phyloP scores from a whole-genome alignment of 2,329 filamentous ascomycete genomes.

The Gaeumannomyces tritici region DNA sequence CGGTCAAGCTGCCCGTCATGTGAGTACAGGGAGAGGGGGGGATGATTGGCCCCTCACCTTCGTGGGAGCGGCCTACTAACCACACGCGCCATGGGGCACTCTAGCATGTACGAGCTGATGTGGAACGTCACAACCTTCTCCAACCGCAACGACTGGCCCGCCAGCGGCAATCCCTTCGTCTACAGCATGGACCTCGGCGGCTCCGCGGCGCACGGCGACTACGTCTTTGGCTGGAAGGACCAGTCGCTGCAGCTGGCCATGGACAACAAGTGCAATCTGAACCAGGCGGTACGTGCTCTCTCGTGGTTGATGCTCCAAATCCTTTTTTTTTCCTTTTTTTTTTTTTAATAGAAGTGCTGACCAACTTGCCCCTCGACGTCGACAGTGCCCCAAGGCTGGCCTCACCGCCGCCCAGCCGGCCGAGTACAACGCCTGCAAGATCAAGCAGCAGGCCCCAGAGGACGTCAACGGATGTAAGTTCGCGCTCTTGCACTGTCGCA shows the following conservation, averaged over 20 bases:
- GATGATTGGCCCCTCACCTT: too few relatives aligned
- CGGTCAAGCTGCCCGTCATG: slow-evolving; percentile 35
- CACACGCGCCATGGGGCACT: too few relatives aligned
- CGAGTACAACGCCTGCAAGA: slow-evolving; percentile 34
- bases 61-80: too few relatives aligned
- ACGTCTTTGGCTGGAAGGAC: slow-evolving; percentile 41
- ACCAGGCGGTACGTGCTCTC: slow-evolving; percentile 16
- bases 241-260: slow-evolving; percentile 37
- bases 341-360: too few relatives aligned
- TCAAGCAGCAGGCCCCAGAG: slow-evolving; percentile 36
- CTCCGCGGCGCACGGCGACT: slow-evolving; percentile 39
- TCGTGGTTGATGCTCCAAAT: too few relatives aligned
- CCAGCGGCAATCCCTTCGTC: slow-evolving; percentile 31
- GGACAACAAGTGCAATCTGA: slow-evolving; percentile 36
- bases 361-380: too few relatives aligned
- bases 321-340: too few relatives aligned
- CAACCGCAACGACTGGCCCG: slow-evolving; percentile 31
- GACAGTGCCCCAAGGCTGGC: slow-evolving; percentile 29
- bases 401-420: slow-evolving; percentile 34
- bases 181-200: slow-evolving; percentile 36
- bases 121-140: slow-evolving; percentile 32
- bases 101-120: slow-evolving; percentile 35
- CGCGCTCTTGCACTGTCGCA: neutral
- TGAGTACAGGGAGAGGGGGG: too few relatives aligned
- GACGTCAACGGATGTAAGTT: slow-evolving; percentile 36